Base-by-base conservation (phyloP, 2,329 filamentous ascomycete genomes). In the Akanthomyces lecanii region DNA sequence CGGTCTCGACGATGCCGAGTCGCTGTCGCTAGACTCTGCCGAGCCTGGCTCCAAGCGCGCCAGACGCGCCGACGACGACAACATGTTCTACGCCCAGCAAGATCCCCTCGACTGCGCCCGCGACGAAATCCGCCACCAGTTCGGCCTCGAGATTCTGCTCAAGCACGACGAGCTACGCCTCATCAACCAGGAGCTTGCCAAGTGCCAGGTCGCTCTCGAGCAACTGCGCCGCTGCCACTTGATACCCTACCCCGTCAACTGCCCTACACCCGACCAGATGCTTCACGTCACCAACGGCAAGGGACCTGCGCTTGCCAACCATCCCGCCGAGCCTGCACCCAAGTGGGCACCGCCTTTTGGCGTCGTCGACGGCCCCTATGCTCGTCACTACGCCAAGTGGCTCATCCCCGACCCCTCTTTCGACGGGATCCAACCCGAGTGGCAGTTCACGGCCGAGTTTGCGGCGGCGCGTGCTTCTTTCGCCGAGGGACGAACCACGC, bases 381-480 rank as follows among this genome's bases (percentile, higher is more conserved):
- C 92, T 65, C 88, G 92, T 69, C 95, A 98, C 78, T 97, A 97
- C 77, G 88, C 92, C 73, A 92, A 91, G 80, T 99, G 95, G 95
- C 85, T 99, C 68, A 88, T 98, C 64, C 91, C 90, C 58, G 92
- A 97, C 75, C 85, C 90, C 63, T 85, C 85, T 55, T 98, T 98
- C 75, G 94, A 97, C 74, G 90, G 89, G 63, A 73, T 82, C 45
- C 77, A 82, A 64, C 78, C 79, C 51, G 79, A 82, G 67, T 75
- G 76, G 70, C 76, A 78, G 63, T 75, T 76, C 38, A 74, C 75
- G 54, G 67, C 74, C 63, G 79, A 81, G 64, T 70, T 73, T 57
- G 71, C 75, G 45, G 76, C 77, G 63, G 75, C 76, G 65, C 81
- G 83, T 60, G 75, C 73, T 63, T 75, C 82, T 56, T 65, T 74